Conservation (phyloP, 2,329 filamentous ascomycete genomes). For the Lojkania enalia region DNA sequence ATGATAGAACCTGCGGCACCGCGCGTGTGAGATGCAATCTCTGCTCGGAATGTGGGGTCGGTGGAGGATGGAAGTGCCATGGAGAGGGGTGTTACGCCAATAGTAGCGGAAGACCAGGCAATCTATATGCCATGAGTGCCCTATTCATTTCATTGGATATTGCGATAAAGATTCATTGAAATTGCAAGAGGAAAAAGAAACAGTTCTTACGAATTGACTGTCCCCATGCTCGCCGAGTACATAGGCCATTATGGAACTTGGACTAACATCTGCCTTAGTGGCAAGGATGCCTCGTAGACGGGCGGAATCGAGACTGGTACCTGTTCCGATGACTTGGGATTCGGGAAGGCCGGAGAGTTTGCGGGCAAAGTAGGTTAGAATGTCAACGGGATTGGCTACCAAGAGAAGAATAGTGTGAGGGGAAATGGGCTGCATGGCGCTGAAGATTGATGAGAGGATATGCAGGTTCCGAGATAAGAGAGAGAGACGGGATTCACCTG, state of each 20-base stretch:
- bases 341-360: conserved; percentile 53
- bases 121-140: conserved; percentile 23
- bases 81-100: conserved; percentile 48
- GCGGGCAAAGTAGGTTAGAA: conserved; percentile 56
- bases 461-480: conserved; percentile 54
- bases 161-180: not conserved
- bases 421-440: conserved; percentile 54
- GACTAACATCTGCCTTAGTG: conserved; percentile 42
- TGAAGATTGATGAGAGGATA: conserved; percentile 54
- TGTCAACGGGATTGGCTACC: conserved; percentile 60
- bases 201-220: conserved; percentile 47
- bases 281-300: conserved; percentile 53
- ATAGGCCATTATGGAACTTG: conserved; percentile 48
- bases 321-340: conserved; percentile 57
- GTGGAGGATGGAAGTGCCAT: conserved; percentile 35
- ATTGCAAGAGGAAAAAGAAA: not conserved
- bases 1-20: conserved; percentile 55
- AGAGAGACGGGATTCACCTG: conserved; percentile 51
- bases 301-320: conserved; percentile 58
- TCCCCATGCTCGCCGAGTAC: conserved; percentile 57
- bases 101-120: conserved; percentile 51
- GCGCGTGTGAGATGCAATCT: conserved; percentile 51
- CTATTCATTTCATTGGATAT: not conserved
- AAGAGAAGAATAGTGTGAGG: conserved; percentile 55
- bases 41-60: conserved; percentile 29